These are phyloP conservation scores for Malassezia sympodialis DNA, from an alignment of 1,284 basidiomycete species.

Conservation along the genomic window DNA sequence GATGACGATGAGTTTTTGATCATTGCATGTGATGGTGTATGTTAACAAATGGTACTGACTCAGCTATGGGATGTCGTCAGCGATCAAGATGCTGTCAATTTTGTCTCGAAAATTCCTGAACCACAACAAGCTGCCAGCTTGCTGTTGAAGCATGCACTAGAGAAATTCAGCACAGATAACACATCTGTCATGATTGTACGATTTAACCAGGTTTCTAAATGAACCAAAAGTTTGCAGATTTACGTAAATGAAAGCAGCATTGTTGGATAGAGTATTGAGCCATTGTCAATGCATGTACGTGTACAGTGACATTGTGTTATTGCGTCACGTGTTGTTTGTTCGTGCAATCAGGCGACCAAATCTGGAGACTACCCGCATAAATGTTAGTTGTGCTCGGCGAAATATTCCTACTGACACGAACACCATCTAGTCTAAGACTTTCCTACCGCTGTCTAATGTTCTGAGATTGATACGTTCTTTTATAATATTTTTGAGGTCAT, in stretches of 20 bases:
- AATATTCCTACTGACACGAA: neutral
- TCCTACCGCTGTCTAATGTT: neutral
- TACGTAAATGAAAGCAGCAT: neutral
- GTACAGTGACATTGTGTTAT: neutral
- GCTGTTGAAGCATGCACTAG: constrained; percentile 74
- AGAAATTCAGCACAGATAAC: constrained; percentile 82
- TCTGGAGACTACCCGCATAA: neutral
- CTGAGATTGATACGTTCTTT: neutral
- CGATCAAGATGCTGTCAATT: constrained; percentile 83
- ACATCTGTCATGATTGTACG: constrained; percentile 47
- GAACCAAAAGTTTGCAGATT: neutral
- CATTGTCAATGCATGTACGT: neutral
- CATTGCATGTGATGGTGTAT: constrained; percentile 90
- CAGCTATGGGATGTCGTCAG: constrained; percentile 94
- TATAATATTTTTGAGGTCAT: neutral
- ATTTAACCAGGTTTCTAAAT: constrained; percentile 13
- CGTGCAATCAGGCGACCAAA: neutral
- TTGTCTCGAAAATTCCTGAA: constrained; percentile 64
- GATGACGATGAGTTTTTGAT: constrained; percentile 90
- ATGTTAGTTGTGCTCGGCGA: neutral
- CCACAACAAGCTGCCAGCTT: constrained; percentile 70
- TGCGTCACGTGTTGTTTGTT: neutral
- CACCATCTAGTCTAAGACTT: neutral
- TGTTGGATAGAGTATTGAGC: neutral
- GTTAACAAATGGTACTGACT: constrained; percentile 45